Evolutionary conservation across 129 eudicot species (phyloP), one percentile per base, ranked within the genome.

Genomic region (Scalesia atractyloides): DNA sequence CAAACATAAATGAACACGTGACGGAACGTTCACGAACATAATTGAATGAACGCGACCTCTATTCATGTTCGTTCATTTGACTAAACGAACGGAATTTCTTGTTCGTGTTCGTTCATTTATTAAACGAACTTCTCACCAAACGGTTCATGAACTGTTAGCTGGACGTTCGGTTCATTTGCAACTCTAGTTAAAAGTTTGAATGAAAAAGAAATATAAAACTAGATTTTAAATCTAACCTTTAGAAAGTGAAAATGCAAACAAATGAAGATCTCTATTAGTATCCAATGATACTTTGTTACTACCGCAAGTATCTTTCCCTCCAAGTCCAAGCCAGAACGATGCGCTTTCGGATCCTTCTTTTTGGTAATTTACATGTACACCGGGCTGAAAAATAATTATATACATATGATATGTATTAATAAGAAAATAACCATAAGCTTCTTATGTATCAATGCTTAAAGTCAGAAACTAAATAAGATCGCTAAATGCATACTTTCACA

Each of bases 271-370:
- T 74, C 94, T 82, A 73, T 66, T 79, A 72, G 78, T 84, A 60
- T 95, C 96, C 1, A 77, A 81, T 48, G 87, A 66, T n/a, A 72
- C 79, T 73, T 91, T 88, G 80, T 80, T 80, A 82, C 90, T 88
- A 30, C 34, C 4, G 39, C 89, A 79, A 80, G 81, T 84, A 68
- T 84, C 91, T 86, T 95, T 95, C 71, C 97, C 99, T 72, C 99
- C 99, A 76, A 95, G 84, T 26, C 93, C 83, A 78, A 85, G 85
- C 99, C 99, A 95, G 67, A 95, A 95, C 12, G 89, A 66, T 53
- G 99, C 88, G 82, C 85, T 95, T 83, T 95, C 99, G 6, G 99
- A 86, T 83, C 99, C 99, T 86, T 95, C 99, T 81, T 95, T 95
- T 26, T 91, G 88, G 73, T 81, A 86, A 68, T 95, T 95, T 43